Base-by-base conservation (phyloP, 2,329 filamentous ascomycete species). In the Phaeosphaeria sp. region DNA sequence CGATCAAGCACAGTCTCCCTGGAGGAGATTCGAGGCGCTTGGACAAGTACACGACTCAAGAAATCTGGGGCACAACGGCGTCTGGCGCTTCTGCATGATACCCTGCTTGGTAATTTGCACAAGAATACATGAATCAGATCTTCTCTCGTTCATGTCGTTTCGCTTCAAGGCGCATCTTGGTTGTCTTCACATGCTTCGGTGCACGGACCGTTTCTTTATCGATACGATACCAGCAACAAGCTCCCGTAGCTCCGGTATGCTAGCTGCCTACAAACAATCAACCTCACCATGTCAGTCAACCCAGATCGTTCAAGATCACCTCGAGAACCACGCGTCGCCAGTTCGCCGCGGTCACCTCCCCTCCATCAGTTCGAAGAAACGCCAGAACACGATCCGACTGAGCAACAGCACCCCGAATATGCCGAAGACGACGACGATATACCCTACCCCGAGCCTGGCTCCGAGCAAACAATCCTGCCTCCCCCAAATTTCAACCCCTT, bases 401-500 rank as follows among this genome's bases (percentile, higher is more conserved):
- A 67, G 36, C 60, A 66, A 44, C 60, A 67, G 43, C 69, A 74
- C 13, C 68, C 72, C 47, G 72, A 76, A 46, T 22, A 48, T 17
- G 46, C 25, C 54, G 59, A 63, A 33, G 62, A 61, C 46, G 69
- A 75, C 15, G 68, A 73, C 48, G 71, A 76, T 46, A 66, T 72
- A 50, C 68, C 74, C 10, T 76, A 76, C 50, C 69, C 67, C 7
- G 74, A 77, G 61, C 70, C 72, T 41, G 63, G 50, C 55, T 72
- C 73, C 30, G 69, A 72, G 50, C 71, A 73, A 39, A 69, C 68
- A 6, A 72, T 80, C 13, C 69, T 75, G 27, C 78, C 76, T n/a
- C 78, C 77, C 2, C 72, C 78, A 59, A 79, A 75, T 80, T 94
- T 96, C 76, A 84, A 87, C 46, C 91, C 92, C 2, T 90, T 97